Evolutionary conservation across 345 rosid genomes (phyloP).

Genomic region (Crucihimalaya himalaica): DNA sequence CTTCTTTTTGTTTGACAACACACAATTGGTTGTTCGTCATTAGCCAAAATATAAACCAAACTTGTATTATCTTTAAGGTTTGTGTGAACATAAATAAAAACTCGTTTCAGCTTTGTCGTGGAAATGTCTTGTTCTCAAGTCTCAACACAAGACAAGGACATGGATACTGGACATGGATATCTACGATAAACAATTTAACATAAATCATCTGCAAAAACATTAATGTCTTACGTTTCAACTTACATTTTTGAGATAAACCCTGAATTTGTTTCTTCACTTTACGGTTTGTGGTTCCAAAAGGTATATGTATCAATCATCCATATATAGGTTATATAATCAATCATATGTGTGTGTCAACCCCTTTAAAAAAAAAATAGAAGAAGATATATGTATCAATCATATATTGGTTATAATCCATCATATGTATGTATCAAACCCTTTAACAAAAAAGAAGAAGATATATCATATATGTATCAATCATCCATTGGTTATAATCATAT

Average conservation of each 20-base stretch:
- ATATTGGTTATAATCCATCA: background rate
- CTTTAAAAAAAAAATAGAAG: background rate
- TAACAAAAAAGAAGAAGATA: background rate
- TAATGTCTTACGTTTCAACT: background rate
- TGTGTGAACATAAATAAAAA: constrained; percentile 11
- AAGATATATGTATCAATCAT: background rate
- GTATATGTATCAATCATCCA: background rate
- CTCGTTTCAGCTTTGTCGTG: background rate
- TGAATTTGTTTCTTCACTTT: background rate
- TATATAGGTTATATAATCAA: background rate
- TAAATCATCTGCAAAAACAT: background rate
- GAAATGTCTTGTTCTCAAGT: background rate
- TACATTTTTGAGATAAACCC: background rate
- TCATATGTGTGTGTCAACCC: background rate
- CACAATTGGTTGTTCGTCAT: background rate
- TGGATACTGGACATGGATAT: background rate
- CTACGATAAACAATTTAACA: background rate
- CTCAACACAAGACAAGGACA: background rate
- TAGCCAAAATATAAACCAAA: background rate
- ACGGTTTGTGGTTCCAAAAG: background rate
- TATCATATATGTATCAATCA: background rate
- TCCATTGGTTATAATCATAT: background rate
- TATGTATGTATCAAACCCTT: background rate
- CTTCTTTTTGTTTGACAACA: background rate
- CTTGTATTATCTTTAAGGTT: constrained; percentile 6